Percentiles rank a stretch among this genome's conserved stretches.
These are phyloP conservation scores for Dysphania ambrosioides DNA, from an alignment of 148 eudicot species.

Conservation along the genomic window DNA sequence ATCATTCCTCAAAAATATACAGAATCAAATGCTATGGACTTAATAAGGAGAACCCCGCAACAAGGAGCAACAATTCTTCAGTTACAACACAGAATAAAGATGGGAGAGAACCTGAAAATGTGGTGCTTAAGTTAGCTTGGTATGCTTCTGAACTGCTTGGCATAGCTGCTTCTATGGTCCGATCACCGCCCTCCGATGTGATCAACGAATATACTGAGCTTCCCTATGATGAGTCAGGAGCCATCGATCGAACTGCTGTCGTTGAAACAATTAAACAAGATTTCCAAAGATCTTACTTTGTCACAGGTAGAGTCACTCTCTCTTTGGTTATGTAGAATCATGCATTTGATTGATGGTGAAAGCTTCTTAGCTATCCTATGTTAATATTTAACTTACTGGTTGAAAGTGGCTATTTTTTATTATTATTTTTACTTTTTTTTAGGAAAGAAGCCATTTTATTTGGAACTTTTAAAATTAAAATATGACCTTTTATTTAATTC, in stretches of 20 bases:
- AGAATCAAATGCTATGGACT: conserved; percentile 36
- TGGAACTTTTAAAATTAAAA: not conserved
- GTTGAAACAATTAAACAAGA: conserved; percentile 76
- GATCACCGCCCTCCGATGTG: conserved; percentile 36
- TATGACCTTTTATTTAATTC: not conserved
- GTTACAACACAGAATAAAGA: conserved; percentile 15
- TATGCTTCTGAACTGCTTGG: conserved; percentile 91
- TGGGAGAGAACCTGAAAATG: conserved; percentile 57
- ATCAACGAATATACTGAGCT: conserved; percentile 26
- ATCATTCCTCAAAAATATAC: conserved; percentile 16
- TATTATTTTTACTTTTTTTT: too few relatives aligned
- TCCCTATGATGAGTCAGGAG: conserved; percentile 42
- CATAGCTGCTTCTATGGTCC: conserved; percentile 70
- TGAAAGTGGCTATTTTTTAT: too few relatives aligned
- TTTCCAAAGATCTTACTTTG: conserved; percentile 80
- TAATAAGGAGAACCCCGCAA: conserved; percentile 22
- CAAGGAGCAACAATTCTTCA: conserved; percentile 27
- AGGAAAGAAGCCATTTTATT: not conserved
- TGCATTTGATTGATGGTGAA: too few relatives aligned
- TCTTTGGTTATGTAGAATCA: not conserved
- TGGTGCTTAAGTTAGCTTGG: conserved; percentile 83
- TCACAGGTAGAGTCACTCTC: conserved; percentile 54
- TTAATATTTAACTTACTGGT: too few relatives aligned
- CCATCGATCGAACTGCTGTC: conserved; percentile 52
- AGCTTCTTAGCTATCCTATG: too few relatives aligned